These are phyloP conservation scores for Bruguiera parviflora DNA, from an alignment of 345 rosid species.

Conservation along the genomic window DNA sequence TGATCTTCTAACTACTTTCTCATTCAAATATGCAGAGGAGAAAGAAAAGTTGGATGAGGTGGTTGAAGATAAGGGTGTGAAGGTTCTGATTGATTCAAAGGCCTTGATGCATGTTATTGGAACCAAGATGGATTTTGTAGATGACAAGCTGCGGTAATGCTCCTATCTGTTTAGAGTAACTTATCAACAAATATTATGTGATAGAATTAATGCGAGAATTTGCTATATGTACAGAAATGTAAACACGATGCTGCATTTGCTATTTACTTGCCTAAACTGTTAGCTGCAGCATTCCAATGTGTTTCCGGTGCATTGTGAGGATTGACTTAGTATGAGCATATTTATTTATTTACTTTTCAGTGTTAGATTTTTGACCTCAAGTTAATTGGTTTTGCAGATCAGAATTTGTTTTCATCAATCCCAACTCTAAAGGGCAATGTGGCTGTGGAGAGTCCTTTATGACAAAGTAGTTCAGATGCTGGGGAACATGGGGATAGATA, in stretches of 20 bases:
- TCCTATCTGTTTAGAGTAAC: background rate
- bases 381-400: constrained; percentile 39
- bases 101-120: constrained; percentile 89
- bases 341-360: too few species aligned
- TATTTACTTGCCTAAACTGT: too few species aligned
- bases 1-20: background rate
- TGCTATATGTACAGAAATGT: too few species aligned
- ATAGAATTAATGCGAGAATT: background rate
- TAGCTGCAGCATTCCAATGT: too few species aligned
- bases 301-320: too few species aligned
- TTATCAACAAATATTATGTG: background rate
- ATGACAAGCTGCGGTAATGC: constrained; percentile 72
- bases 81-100: constrained; percentile 76
- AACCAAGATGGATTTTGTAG: constrained; percentile 83
- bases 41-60: constrained; percentile 80
- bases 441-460: constrained; percentile 93
- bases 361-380: background rate
- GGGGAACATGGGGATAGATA: constrained; percentile 19
- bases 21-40: constrained; percentile 41
- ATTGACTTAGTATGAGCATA: too few species aligned
- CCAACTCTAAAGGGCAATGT: constrained; percentile 85
- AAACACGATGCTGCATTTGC: too few species aligned
- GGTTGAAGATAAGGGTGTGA: constrained; percentile 78
- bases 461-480: constrained; percentile 34
- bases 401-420: constrained; percentile 80